Evolutionary conservation across 2,329 filamentous ascomycete genomes (phyloP), one percentile per base, ranked within the genome.

Genomic region (Hymenoscyphus linearis): DNA sequence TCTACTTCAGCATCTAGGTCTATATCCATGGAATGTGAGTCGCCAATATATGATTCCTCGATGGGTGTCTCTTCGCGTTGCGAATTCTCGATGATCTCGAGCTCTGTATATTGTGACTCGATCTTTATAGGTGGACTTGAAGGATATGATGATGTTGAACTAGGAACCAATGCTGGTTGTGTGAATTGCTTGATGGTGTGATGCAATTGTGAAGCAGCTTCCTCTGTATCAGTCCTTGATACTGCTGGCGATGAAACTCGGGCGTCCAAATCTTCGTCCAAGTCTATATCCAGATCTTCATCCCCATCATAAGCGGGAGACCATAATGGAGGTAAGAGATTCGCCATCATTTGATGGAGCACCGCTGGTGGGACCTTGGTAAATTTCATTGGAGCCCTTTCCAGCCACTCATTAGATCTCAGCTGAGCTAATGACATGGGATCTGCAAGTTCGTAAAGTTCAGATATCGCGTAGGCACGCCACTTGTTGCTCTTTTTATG

Each of bases 401-500:
- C 74, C 0, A 85, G 69, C 81, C 84, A 85, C 0, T 82, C 84
- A 44, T 82, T 80, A 50, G 76, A 74, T 52, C 77, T 78, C 76
- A 87, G 82, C 58, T 79, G 75, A 0, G 76, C 73, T 1, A 83
- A 73, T 0, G 78, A 73, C 1, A 85, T 75, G 0, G 85, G 81
- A 69, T 87, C 80, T 67, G 86, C 86, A 27, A 88, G 77, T 71
- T 85, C 78, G 67, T 87, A 88, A 0, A 88, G 76, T 66, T 86
- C 78, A 25, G 78, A 65, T 52, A 85, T 75, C 66, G 82, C 79
- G 67, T 85, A 82, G 3, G 81, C 83, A 63, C 57, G 61, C 61
- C 64, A 66, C 2, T 62, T 61, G 5, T 34, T 58, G 10, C 60
- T 40, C 31, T 64, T 66, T 14, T 58, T 52, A 35, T 71, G 69